Base-by-base conservation (phyloP, 2,329 filamentous ascomycete species). In the Fusarium mexicanum region DNA sequence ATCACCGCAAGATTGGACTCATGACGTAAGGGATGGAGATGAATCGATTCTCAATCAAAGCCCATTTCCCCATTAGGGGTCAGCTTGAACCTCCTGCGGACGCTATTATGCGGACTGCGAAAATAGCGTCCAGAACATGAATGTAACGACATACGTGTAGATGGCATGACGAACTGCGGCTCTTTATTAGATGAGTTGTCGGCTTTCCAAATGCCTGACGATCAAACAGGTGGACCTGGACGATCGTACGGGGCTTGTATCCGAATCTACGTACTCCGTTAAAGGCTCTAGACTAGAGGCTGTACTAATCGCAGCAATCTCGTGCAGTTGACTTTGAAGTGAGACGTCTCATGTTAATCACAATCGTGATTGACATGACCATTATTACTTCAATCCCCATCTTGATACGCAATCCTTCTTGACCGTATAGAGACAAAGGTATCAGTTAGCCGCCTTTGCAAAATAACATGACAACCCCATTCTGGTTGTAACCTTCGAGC, bases 21-120 rank as follows among this genome's bases (percentile, higher is more conserved):
- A 63, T 77, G 76, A 78, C 76, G 76, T 76, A 73, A 69, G 64
- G 41, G 64, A 59, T 71, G 63, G 65, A 64, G 47, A 57, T 59
- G 41, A 54, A 57, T 37, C 37, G 44, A 55, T 57, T 44, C 50
- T 67, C 61, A 26, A 53, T 67, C 61, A 55, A 61, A 61, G 48
- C 51, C 55, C 53, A 70, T 71, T 71, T 72, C 69, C 73, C 35
- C 24, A 75, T 68, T 60, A n/a, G 65, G 67, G 59, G 63, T 37
- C 64, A 73, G 64, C 48, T 67, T 61, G 67, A 64, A 64, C 53
- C 43, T 50, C 33, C 64, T 59, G 40, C 29, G 43, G 62, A 64
- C 64, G 48, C 59, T 37, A 47, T 66, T 57, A 53, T 53, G 54
- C 43, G 64, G 58, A 68, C 51, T 67, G 62, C 37, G 57, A 38